Evolutionary conservation across 2,329 filamentous ascomycete species (phyloP), one percentile per base, ranked within the genome.

Genomic region (Cordyceps cicadae): DNA sequence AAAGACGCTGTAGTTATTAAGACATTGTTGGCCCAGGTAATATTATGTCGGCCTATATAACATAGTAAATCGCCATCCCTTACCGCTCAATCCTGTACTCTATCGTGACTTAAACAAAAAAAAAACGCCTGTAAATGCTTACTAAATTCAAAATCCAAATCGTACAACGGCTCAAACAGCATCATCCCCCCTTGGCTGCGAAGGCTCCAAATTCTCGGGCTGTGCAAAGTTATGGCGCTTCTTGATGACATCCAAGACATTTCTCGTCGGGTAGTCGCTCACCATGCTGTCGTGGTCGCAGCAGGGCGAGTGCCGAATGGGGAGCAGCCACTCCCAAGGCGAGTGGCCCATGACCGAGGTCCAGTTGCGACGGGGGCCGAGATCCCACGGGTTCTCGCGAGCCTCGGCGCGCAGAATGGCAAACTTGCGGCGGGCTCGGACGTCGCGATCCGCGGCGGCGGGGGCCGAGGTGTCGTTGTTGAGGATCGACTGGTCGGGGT

Each of bases 311-410:
- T 83, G 80, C 61, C 79, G 84, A 39, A 96, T 71, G 0, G 93
- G 93, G 1, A 96, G 74, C 14, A 96, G 69, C 92, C 92, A 97
- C 62, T 96, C 89, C 15, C 87, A 63, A 2, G 86, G 64, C 21
- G 75, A 82, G 52, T 81, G 75, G 0, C 93, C 93, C 86, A 99
- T 91, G 26, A 97, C 84, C 15, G 87, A 82, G 64, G 85, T 83
- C 75, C 92, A 87, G 69, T 97, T 97, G 32, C 78, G 74, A 63
- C 82, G 79, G 9, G 75, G 74, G 2, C 89, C 90, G 0, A 94
- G 76, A 67, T 96, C 84, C 86, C 91, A 99, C 0, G 91, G 90
- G 66, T 96, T 96, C 66, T 94, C 87, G 11, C 89, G 87, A 0
- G 84, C 81, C 3, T 84, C 77, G 0, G 88, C 90, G 63, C 84